Percentiles rank a stretch among this genome's conserved stretches.
Evolutionary conservation across 768 basidiomycete species (phyloP).

Genomic region (Podaxis carcinomalis): DNA sequence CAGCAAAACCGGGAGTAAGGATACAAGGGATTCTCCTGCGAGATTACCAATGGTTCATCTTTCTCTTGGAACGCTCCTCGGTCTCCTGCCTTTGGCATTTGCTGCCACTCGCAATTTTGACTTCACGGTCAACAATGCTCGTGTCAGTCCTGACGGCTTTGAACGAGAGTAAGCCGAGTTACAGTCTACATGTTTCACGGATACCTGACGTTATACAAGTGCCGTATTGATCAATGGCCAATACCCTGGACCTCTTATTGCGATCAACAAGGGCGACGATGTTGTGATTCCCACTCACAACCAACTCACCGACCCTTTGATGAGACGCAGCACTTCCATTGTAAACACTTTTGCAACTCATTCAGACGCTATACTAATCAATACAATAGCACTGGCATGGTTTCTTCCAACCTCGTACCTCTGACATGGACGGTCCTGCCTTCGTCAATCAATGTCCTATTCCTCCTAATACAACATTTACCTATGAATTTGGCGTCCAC

Average conservation of each 20-base stretch:
- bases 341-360: conserved; percentile 12
- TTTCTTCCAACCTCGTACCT: conserved; percentile 38
- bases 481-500: conserved; percentile 8
- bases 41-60: background rate
- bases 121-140: conserved; percentile 30
- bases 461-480: conserved; percentile 16
- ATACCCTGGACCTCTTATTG: conserved; percentile 36
- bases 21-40: background rate
- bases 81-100: background rate
- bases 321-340: conserved; percentile 29
- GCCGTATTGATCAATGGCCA: conserved; percentile 37
- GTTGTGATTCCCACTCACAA: conserved; percentile 29
- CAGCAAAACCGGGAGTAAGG: background rate
- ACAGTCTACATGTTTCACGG: background rate
- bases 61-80: background rate
- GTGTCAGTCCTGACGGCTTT: conserved; percentile 41
- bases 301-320: conserved; percentile 25
- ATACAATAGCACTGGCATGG: background rate
- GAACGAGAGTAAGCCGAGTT: conserved; percentile 13
- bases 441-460: conserved; percentile 15
- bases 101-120: conserved; percentile 4
- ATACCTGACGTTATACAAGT: background rate
- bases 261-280: conserved; percentile 32
- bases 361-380: background rate
- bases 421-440: conserved; percentile 40